Evolutionary conservation across 2,329 filamentous ascomycete genomes (phyloP).

Genomic region (Cladorrhinum sp.): DNA sequence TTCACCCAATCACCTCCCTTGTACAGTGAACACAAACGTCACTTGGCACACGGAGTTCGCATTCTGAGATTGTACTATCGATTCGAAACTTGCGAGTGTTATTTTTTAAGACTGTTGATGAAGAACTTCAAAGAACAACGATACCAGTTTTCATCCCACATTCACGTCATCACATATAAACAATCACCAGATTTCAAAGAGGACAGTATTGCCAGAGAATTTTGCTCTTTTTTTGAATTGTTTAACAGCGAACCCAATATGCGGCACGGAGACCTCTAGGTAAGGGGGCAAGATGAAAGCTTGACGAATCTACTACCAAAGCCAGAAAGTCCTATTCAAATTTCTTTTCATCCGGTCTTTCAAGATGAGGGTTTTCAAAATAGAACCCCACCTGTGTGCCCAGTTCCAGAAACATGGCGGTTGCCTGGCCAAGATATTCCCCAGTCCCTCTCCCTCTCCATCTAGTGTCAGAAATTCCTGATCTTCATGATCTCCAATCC

Average conservation of each 20-base stretch:
- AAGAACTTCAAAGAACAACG: no score
- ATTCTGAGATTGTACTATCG: no score
- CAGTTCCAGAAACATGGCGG: background rate
- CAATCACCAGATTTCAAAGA: background rate
- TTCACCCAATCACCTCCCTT: background rate
- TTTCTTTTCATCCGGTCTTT: background rate
- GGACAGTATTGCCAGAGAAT: constrained; percentile 27
- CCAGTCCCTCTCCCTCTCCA: background rate
- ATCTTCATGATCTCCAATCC: background rate
- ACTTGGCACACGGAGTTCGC: no score
- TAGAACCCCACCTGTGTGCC: background rate
- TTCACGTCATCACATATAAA: background rate
- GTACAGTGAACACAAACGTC: background rate
- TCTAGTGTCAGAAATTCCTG: background rate
- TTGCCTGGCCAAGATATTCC: background rate
- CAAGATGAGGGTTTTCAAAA: background rate
- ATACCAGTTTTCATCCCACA: no score
- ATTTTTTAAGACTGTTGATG: no score
- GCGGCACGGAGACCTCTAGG: constrained; percentile 9
- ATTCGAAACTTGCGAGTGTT: no score
- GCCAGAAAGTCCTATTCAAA: constrained; percentile 1
- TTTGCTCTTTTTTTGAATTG: constrained; percentile 39
- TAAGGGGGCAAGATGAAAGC: background rate
- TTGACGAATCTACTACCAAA: background rate
- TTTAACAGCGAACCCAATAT: constrained; percentile 38